Evolutionary conservation across 345 rosid species (phyloP), one percentile per base, ranked within the genome.

Genomic region (Syzygium oleosum): DNA sequence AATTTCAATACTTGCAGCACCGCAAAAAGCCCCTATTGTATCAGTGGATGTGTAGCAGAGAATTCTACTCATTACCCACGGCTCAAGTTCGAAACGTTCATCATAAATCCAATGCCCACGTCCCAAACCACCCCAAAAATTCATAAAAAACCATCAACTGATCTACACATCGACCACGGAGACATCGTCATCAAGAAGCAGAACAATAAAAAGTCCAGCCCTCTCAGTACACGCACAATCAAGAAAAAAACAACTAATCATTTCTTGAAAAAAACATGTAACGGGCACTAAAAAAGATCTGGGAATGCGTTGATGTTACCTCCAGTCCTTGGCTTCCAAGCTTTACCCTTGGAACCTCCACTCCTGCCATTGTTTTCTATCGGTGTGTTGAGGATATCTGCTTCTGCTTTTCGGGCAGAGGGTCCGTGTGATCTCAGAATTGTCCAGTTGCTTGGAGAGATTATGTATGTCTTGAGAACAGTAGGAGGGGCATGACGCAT

Each of bases 331-430:
- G 89, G 27, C 85, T 54, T 41, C 85, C 87, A 19, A 87, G 87
- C 65, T 89, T 90, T 85, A 86, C 46, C 29, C 85, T 85, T 17
- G 89, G 89, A 38, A 90, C 84, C 51, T 78, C 85, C n/a, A 73
- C n/a, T 56, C n/a, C 61, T 84, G 87, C 88, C 88, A 88, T 87
- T 65, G 34, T 65, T 65, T 80, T 9, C 10, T 65, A 34, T 65
- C 43, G 34, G 12, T 4, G 12, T 43, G 46, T 43, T 43, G 34
- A 31, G 43, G 5, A 16, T 17, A 31, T 68, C 23, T 68, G 46
- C 79, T 68, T 68, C 46, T 31, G 23, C 79, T 68, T 34, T 68
- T 68, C 23, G 79, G 46, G 46, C 46, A 43, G 46, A 43, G 46
- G 46, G 46, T 43, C 46, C 46, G 46, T 43, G 46, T 7, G 46